Percentiles rank a stretch among this genome's conserved stretches.
phyloP scores from a whole-genome alignment of 306 rosid genomes.

The Vicia sativa region DNA sequence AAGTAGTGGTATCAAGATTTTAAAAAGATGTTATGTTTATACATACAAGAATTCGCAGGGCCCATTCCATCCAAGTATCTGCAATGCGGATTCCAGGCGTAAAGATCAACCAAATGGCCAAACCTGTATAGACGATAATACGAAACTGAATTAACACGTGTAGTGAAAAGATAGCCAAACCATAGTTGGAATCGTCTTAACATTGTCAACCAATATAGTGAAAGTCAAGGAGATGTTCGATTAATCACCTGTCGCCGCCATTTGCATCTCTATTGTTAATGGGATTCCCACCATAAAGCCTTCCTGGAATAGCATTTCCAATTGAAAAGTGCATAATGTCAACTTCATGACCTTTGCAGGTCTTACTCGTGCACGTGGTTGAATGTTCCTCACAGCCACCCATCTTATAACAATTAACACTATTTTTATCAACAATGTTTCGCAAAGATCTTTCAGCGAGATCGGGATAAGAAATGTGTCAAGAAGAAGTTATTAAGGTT shows the following conservation, averaged over 20 bases:
- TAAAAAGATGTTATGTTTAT: slow-evolving; percentile 8
- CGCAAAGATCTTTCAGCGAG: not conserved
- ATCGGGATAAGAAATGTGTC: not conserved
- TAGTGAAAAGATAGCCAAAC: not conserved
- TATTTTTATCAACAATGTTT: slow-evolving; percentile 29
- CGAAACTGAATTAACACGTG: slow-evolving; percentile 12
- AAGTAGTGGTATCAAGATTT: too few relatives aligned
- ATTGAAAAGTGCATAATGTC: slow-evolving; percentile 95
- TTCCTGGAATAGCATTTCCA: slow-evolving; percentile 91
- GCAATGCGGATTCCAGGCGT: slow-evolving; percentile 97
- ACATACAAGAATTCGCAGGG: slow-evolving; percentile 67
- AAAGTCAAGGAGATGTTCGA: slow-evolving; percentile 21
- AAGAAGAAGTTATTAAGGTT: not conserved
- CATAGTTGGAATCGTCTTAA: slow-evolving; percentile 28
- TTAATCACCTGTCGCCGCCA: slow-evolving; percentile 82
- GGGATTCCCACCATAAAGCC: slow-evolving; percentile 87
- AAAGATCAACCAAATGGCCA: slow-evolving; percentile 89
- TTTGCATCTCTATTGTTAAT: slow-evolving; percentile 68
- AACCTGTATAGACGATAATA: slow-evolving; percentile 54
- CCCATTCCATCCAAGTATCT: slow-evolving; percentile 84
- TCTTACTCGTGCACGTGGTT: slow-evolving; percentile 74
- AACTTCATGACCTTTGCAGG: slow-evolving; percentile 92
- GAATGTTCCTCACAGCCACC: slow-evolving; percentile 83
- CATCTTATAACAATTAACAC: slow-evolving; percentile 61
- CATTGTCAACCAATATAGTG: slow-evolving; percentile 16